phyloP scores from a whole-genome alignment of 2,329 filamentous ascomycete genomes.

The Xylogone sp. region DNA sequence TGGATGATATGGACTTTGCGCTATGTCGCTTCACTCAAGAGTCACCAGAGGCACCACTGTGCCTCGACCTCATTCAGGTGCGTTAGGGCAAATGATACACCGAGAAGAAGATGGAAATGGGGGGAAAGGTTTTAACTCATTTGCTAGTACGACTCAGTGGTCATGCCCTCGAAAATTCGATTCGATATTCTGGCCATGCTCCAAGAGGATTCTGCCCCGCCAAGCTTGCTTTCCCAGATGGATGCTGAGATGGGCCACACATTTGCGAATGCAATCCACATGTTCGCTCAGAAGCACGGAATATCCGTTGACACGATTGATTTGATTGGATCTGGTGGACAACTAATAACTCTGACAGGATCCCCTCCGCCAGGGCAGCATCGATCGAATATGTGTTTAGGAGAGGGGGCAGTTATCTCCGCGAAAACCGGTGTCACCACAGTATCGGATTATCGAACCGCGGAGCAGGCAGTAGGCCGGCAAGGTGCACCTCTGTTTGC shows the following conservation, averaged over 20 bases:
- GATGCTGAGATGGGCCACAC: slow-evolving; percentile 29
- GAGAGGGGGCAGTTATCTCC: slow-evolving; percentile 29
- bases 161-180: slow-evolving; percentile 29
- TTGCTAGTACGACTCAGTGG: slow-evolving; percentile 27
- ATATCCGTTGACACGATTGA: slow-evolving; percentile 28
- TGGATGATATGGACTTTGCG: slow-evolving; percentile 30
- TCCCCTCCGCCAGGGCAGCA: slow-evolving; percentile 25
- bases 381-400: slow-evolving; percentile 28
- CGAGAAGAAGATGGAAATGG: too few species aligned
- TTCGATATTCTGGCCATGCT: slow-evolving; percentile 28
- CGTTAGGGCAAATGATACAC: neutral
- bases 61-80: slow-evolving; percentile 27
- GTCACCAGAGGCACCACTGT: slow-evolving; percentile 23
- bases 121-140: too few species aligned
- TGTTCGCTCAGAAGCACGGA: slow-evolving; percentile 25
- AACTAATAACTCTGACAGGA: slow-evolving; percentile 25
- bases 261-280: slow-evolving; percentile 27
- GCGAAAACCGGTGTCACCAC: slow-evolving; percentile 30
- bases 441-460: slow-evolving; percentile 28
- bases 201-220: slow-evolving; percentile 27
- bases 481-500: slow-evolving; percentile 28
- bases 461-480: slow-evolving; percentile 29
- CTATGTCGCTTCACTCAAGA: slow-evolving; percentile 29
- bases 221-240: slow-evolving; percentile 29
- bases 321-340: slow-evolving; percentile 27